Conservation (phyloP, 768 basidiomycete genomes). For the Serendipita vermifera region DNA sequence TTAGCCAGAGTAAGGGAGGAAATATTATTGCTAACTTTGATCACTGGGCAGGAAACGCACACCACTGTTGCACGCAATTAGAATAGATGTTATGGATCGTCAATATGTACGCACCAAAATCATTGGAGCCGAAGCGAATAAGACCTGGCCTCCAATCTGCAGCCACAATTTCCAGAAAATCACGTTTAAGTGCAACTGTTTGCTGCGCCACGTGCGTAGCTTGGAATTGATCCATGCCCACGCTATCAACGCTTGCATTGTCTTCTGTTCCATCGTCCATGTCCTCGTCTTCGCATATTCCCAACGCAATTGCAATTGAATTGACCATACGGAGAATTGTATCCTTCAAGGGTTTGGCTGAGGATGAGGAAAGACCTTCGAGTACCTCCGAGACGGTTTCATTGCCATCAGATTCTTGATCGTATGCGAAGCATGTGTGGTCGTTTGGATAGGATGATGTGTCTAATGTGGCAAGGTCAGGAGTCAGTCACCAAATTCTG, state of each 20-base stretch:
- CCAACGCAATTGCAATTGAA: constrained; percentile 22
- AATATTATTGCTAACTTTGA: constrained; percentile 24
- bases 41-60: constrained; percentile 44
- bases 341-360: constrained; percentile 33
- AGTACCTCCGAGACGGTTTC: constrained; percentile 31
- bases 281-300: constrained; percentile 23
- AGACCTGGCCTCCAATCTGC: constrained; percentile 48
- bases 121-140: constrained; percentile 36
- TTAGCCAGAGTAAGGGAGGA: neutral
- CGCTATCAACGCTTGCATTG: constrained; percentile 23
- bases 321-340: constrained; percentile 34
- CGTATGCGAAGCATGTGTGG: constrained; percentile 46
- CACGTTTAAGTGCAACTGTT: constrained; percentile 25
- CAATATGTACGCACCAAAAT: constrained; percentile 25
- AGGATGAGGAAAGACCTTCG: constrained; percentile 32
- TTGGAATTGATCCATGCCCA: constrained; percentile 17
- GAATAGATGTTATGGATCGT: constrained; percentile 10
- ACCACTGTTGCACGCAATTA: constrained; percentile 22
- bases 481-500: too few species aligned
- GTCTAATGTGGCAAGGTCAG: constrained; percentile 28
- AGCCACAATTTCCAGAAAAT: constrained; percentile 48
- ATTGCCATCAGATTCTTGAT: constrained; percentile 34
- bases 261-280: constrained; percentile 28
- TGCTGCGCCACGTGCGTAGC: constrained; percentile 19
- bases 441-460: constrained; percentile 52